Evolutionary conservation across 1,284 basidiomycete genomes (phyloP), one percentile per base, ranked within the genome.

Genomic region (Ganoderma lingzhi): DNA sequence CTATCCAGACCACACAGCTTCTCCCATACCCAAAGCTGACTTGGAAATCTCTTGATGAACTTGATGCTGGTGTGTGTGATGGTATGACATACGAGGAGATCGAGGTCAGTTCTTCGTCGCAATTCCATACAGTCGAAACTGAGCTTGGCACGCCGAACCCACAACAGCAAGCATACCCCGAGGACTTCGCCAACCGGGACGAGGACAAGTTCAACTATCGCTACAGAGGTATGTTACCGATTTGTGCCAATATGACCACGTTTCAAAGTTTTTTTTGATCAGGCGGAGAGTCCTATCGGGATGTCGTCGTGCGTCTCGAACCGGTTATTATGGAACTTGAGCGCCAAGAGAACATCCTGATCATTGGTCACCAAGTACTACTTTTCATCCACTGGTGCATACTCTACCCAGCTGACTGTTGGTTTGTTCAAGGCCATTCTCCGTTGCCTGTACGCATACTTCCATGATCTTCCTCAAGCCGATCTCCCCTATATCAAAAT

Each of bases 121-220:
- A 15, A 56, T 35, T 15, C 15, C 28, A 0, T 17, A 14, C 10
- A 10, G 15, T 17, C 15, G 45, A 37, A 6, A 10, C 39, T 64
- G 8, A 55, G n/a, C 28, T 6, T 37, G 10, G 12, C 28, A 19
- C 28, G 30, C 30, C 53, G 6, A 30, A 56, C 53, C 30, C 30
- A 8, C 15, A 30, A 19, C 78, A 97, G 93, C 89, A 92, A 85
- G 91, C 91, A 63, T 99, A 99, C 79, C 98, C 98, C 0, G 98
- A 99, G 74, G 98, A 99, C 81, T 99, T 97, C 79, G 97, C 96
- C n/a, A 96, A 96, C 78, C 90, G 98, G 35, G 98, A 99, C 78
- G 96, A 99, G 66, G 98, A 99, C 85, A 99, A 99, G 82, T 99
- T 98, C 83, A 99, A 99, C 83, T 99, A 99, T 80, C 91, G 98